Percentiles rank a stretch among this genome's conserved stretches.
Evolutionary conservation across 1,284 basidiomycete species (phyloP).

Genomic region (Cryptococcus floricola): DNA sequence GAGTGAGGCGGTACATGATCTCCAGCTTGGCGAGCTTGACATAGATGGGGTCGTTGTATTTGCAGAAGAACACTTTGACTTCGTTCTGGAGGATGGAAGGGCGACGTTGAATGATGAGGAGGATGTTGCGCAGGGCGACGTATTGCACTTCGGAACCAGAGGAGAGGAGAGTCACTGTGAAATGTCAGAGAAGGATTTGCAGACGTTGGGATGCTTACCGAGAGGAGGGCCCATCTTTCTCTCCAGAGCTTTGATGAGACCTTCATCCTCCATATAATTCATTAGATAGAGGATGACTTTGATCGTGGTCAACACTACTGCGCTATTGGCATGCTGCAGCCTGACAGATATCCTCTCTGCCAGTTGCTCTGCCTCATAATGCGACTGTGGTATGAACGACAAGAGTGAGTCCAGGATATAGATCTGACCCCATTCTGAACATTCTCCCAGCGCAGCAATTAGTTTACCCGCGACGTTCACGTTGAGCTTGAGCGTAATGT

Average conservation of each 20-base stretch:
- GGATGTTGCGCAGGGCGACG: conserved; percentile 95
- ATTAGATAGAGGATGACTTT: conserved; percentile 94
- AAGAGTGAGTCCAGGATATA: conserved; percentile 94
- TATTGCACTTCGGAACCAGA: conserved; percentile 76
- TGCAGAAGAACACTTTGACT: conserved; percentile 99
- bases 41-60: conserved; percentile 98
- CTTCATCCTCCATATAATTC: conserved; percentile 96
- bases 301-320: conserved; percentile 89
- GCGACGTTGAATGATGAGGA: conserved; percentile 89
- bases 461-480: conserved; percentile 60
- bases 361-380: conserved; percentile 86
- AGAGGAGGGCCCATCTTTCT: conserved; percentile 96
- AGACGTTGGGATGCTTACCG: conserved; percentile 55
- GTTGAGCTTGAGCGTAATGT: conserved; percentile 51
- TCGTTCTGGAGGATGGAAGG: conserved; percentile 86
- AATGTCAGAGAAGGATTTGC: neutral
- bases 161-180: conserved; percentile 56
- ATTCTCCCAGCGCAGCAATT: conserved; percentile 92
- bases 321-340: conserved; percentile 90
- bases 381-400: conserved; percentile 83
- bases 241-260: conserved; percentile 81
- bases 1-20: conserved; percentile 93
- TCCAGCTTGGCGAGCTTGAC: conserved; percentile 98
- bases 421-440: conserved; percentile 99
- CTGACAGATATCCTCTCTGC: conserved; percentile 90